Conservation (phyloP, 2,329 filamentous ascomycete species). For the Cytospora mali region DNA sequence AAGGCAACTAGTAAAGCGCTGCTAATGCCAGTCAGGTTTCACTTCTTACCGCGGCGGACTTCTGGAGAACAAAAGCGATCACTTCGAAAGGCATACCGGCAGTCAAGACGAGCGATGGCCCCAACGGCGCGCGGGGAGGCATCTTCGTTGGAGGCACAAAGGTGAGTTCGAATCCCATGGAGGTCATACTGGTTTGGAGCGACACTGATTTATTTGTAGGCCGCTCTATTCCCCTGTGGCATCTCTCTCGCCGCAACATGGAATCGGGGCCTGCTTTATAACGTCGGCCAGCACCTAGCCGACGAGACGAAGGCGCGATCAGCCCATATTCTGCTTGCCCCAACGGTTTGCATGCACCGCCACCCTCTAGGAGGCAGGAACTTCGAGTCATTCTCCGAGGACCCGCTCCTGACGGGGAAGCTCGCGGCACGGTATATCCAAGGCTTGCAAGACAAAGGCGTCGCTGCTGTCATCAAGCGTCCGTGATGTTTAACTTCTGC, state of each 20-base stretch:
- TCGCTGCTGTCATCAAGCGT: conserved; percentile 81
- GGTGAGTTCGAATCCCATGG: conserved; percentile 39
- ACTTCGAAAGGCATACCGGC: conserved; percentile 64
- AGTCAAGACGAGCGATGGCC: conserved; percentile 69
- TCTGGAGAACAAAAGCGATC: conserved; percentile 70
- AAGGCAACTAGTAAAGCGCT: background rate
- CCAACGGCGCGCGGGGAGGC: conserved; percentile 69
- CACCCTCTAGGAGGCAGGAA: conserved; percentile 82
- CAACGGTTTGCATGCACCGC: conserved; percentile 80
- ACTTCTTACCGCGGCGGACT: conserved; percentile 63
- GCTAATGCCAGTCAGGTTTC: conserved; percentile 49
- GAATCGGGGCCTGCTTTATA: conserved; percentile 69
- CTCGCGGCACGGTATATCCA: conserved; percentile 72
- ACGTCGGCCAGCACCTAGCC: conserved; percentile 72
- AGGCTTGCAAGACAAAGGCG: conserved; percentile 71
- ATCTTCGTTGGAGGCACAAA: conserved; percentile 70
- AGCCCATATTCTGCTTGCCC: conserved; percentile 72
- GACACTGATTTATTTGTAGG: conserved; percentile 45
- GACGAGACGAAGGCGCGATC: conserved; percentile 73
- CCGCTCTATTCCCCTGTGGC: conserved; percentile 78
- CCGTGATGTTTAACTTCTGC: conserved; percentile 32
- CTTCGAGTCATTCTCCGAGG: conserved; percentile 86
- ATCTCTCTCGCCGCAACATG: conserved; percentile 79
- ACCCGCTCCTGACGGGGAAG: conserved; percentile 75
- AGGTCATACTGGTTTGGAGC: background rate